Conservation (phyloP, 257 asterid genomes). For the Solanum peruvianum region DNA sequence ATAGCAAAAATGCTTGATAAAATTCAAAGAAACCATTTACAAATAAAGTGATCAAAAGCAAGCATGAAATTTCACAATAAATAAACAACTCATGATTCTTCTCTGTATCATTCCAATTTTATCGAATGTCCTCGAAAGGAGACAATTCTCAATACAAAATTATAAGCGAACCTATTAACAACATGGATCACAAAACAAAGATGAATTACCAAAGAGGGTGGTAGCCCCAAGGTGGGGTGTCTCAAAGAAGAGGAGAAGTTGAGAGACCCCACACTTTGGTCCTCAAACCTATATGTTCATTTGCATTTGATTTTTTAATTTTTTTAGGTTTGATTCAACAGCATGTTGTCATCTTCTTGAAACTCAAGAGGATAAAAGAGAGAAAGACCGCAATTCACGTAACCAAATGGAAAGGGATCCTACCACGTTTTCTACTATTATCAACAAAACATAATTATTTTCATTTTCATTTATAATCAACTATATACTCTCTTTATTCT, state of each 20-base stretch:
- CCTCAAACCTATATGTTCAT: not conserved
- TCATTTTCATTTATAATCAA: not conserved
- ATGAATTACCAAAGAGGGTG: not conserved
- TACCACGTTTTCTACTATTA: not conserved
- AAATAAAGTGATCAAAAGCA: not conserved
- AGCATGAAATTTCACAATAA: not conserved
- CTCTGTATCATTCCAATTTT: not conserved
- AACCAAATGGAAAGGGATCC: not conserved
- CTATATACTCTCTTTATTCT: not conserved
- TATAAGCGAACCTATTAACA: not conserved
- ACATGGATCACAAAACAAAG: not conserved
- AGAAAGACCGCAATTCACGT: constrained; percentile 32
- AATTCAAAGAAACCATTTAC: not conserved
- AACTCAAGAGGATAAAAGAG: not conserved
- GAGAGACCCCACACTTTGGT: not conserved
- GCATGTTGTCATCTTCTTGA: not conserved
- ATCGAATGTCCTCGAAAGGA: not conserved
- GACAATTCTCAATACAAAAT: not conserved
- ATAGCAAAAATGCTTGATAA: not conserved
- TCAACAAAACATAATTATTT: not conserved
- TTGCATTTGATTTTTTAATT: not conserved
- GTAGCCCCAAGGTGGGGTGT: not conserved
- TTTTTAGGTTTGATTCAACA: not conserved
- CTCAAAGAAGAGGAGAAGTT: not conserved
- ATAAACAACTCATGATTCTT: not conserved